A percentile compares a stretch with the other conserved stretches of the same genome.
Evolutionary conservation across 805 yeast species (phyloP).

Genomic region (Metschnikowia henanensis): DNA sequence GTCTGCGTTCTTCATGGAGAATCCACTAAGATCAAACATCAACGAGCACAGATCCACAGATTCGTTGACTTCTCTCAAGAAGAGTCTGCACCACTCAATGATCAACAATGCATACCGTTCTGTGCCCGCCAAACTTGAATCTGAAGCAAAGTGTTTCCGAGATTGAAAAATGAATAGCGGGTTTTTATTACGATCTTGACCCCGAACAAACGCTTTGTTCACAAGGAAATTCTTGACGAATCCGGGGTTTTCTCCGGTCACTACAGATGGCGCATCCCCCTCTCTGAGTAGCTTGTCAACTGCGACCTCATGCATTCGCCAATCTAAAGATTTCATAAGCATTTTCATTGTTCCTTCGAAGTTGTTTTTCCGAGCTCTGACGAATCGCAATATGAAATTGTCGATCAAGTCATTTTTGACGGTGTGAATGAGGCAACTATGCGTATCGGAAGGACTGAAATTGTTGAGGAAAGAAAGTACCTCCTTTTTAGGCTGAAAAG

Average conservation of each 20-base stretch:
- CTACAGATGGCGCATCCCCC: conserved; percentile 68
- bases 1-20: conserved; percentile 91
- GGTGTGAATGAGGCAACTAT: conserved; percentile 55
- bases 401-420: conserved; percentile 81
- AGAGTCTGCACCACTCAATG: conserved; percentile 65
- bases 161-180: conserved; percentile 86
- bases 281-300: conserved; percentile 56
- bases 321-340: conserved; percentile 70
- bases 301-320: conserved; percentile 66
- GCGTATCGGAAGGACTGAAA: conserved; percentile 51
- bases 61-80: conserved; percentile 54
- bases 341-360: conserved; percentile 65
- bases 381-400: conserved; percentile 68
- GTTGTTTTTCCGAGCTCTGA: conserved; percentile 88
- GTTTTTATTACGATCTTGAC: conserved; percentile 68
- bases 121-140: conserved; percentile 62
- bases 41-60: conserved; percentile 81
- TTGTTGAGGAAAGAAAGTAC: conserved; percentile 33
- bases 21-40: conserved; percentile 83
- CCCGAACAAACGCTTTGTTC: conserved; percentile 74
- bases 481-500: neutral
- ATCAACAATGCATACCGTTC: conserved; percentile 71
- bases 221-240: conserved; percentile 55
- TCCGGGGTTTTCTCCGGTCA: conserved; percentile 40
- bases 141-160: conserved; percentile 56